Percentiles rank a stretch among this genome's conserved stretches.
These are phyloP conservation scores for Triticum turgidum DNA, from an alignment of 176 grass and related monocot genomes.

Conservation along the genomic window DNA sequence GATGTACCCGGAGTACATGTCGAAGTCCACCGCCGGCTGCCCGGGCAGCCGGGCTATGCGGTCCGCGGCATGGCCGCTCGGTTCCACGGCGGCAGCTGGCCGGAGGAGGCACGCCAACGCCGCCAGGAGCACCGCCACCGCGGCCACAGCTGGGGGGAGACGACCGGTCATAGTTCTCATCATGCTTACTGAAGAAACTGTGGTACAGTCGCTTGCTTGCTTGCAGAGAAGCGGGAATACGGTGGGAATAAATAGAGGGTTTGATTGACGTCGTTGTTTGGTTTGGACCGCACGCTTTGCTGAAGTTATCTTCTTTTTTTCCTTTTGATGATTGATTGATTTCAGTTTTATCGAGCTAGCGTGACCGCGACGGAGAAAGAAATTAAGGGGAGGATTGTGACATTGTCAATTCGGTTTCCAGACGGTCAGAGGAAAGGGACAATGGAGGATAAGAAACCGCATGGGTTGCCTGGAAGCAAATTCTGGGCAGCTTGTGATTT, in stretches of 20 bases:
- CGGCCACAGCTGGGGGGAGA: not conserved
- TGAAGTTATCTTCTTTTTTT: not conserved
- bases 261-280: not conserved
- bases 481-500: too few relatives aligned
- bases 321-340: too few relatives aligned
- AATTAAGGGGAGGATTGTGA: not conserved
- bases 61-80: not conserved
- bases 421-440: not conserved
- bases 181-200: too few relatives aligned
- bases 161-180: not conserved
- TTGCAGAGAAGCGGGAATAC: not conserved
- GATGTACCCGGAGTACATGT: conserved; percentile 79
- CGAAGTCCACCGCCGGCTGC: conserved; percentile 58
- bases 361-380: not conserved
- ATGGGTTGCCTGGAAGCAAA: too few relatives aligned
- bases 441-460: not conserved
- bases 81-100: not conserved
- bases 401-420: not conserved
- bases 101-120: not conserved
- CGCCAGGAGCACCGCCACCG: not conserved
- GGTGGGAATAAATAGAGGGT: not conserved
- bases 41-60: conserved; percentile 51
- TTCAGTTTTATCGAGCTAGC: conserved; percentile 4
- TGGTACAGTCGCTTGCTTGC: not conserved
- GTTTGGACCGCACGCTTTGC: conserved; percentile 34